Evolutionary conservation across 2,329 filamentous ascomycete species (phyloP).

Genomic region (Sporothrix variecibatus): DNA sequence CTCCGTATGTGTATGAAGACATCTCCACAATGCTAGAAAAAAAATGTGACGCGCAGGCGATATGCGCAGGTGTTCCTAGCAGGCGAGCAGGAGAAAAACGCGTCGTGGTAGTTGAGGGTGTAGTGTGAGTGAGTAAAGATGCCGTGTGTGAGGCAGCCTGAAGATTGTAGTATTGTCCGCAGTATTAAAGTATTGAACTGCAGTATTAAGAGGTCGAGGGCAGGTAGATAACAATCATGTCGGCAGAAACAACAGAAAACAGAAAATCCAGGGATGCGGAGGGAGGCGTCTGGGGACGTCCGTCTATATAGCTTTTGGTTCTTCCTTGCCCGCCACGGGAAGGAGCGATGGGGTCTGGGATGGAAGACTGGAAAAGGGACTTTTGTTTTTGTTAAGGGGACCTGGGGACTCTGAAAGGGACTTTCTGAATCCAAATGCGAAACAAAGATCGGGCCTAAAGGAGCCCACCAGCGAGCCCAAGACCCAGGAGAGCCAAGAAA

Average conservation of each 20-base stretch:
- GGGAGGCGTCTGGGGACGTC: neutral
- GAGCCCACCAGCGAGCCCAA: neutral
- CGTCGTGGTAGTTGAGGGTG: neutral
- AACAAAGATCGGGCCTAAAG: neutral
- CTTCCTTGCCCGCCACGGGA: neutral
- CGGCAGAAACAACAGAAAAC: neutral
- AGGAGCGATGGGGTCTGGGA: neutral
- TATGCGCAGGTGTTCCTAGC: neutral
- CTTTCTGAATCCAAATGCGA: neutral
- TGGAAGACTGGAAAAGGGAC: neutral
- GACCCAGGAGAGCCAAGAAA: neutral
- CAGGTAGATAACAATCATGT: neutral
- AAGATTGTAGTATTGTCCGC: neutral
- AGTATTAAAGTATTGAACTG: neutral
- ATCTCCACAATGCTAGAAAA: conserved; percentile 30
- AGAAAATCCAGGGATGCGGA: neutral
- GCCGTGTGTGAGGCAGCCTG: neutral
- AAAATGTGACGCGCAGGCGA: neutral
- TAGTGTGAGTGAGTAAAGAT: no score
- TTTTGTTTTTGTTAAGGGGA: neutral
- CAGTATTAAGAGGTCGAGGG: neutral
- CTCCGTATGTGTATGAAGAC: conserved; percentile 40
- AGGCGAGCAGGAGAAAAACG: neutral
- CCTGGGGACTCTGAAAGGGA: neutral
- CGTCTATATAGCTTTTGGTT: neutral